Evolutionary conservation across 179 eudicot species (phyloP).

Genomic region (Actinidia chinensis): DNA sequence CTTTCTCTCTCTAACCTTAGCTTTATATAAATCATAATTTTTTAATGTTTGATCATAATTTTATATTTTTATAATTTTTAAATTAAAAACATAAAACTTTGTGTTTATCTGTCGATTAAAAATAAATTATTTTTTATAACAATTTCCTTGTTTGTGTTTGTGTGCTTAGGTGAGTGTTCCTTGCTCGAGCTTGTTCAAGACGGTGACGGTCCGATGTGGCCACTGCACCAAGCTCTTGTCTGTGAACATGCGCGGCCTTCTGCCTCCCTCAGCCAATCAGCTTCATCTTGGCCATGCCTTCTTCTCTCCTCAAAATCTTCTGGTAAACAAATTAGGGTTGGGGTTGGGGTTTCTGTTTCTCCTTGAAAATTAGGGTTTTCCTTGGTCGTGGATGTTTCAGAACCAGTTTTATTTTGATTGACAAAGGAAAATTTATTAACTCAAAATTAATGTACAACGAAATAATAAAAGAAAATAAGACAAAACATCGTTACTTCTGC

Average conservation of each 20-base stretch:
- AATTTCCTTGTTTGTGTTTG: background rate
- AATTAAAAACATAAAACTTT: too few relatives aligned
- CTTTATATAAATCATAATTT: too few relatives aligned
- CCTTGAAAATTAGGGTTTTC: background rate
- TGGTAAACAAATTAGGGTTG: slow-evolving; percentile 33
- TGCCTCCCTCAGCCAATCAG: slow-evolving; percentile 48
- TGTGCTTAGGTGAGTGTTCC: slow-evolving; percentile 86
- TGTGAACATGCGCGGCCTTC: slow-evolving; percentile 70
- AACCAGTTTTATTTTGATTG: background rate
- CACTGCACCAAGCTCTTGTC: slow-evolving; percentile 85
- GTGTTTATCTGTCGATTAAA: too few relatives aligned
- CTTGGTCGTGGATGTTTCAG: background rate
- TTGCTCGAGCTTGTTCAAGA: slow-evolving; percentile 80
- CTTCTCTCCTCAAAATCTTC: slow-evolving; percentile 58
- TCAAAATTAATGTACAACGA: too few relatives aligned
- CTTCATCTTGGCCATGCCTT: slow-evolving; percentile 49
- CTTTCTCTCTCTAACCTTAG: background rate
- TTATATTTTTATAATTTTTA: too few relatives aligned
- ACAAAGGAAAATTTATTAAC: too few relatives aligned
- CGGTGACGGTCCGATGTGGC: slow-evolving; percentile 94
- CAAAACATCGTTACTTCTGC: too few relatives aligned
- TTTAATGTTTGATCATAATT: too few relatives aligned
- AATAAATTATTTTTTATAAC: too few relatives aligned
- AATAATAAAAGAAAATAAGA: too few relatives aligned
- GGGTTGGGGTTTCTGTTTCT: background rate